Evolutionary conservation across 257 asterid genomes (phyloP).

Genomic region (Ballota nigra): DNA sequence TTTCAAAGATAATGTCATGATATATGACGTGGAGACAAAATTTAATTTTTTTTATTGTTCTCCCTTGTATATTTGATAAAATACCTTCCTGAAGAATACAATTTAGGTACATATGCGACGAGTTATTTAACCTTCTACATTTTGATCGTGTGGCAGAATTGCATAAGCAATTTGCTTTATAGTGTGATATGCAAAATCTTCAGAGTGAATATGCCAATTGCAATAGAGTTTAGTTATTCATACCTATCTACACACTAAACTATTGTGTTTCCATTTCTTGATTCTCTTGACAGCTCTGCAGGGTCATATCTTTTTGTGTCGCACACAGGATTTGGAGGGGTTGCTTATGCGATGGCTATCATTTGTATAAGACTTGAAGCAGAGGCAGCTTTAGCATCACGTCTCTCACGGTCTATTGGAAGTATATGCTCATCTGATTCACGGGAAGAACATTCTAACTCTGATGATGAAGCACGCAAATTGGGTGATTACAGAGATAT

Average conservation of each 20-base stretch:
- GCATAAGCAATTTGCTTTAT: neutral
- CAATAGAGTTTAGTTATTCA: neutral
- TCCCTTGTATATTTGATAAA: neutral
- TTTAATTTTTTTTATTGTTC: neutral
- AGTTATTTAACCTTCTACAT: neutral
- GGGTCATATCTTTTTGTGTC: conserved; percentile 95
- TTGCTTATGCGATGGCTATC: conserved; percentile 96
- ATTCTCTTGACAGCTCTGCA: conserved; percentile 59
- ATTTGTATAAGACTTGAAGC: conserved; percentile 79
- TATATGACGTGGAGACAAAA: neutral
- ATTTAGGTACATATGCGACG: neutral
- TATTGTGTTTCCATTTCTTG: conserved; percentile 23
- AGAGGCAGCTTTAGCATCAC: conserved; percentile 46
- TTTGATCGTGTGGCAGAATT: neutral
- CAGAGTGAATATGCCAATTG: conserved; percentile 11
- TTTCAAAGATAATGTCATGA: conserved; percentile 8
- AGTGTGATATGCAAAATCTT: neutral
- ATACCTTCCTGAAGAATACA: neutral
- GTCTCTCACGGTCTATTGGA: conserved; percentile 34
- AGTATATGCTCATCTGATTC: conserved; percentile 36
- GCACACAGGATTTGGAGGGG: conserved; percentile 99
- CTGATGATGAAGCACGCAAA: conserved; percentile 67
- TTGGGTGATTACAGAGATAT: conserved; percentile 93
- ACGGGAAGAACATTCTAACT: conserved; percentile 32
- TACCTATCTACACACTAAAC: conserved; percentile 24